Conservation (phyloP, 371 early-diverging fungal species). For the Apophysomyces trapeziformis region DNA sequence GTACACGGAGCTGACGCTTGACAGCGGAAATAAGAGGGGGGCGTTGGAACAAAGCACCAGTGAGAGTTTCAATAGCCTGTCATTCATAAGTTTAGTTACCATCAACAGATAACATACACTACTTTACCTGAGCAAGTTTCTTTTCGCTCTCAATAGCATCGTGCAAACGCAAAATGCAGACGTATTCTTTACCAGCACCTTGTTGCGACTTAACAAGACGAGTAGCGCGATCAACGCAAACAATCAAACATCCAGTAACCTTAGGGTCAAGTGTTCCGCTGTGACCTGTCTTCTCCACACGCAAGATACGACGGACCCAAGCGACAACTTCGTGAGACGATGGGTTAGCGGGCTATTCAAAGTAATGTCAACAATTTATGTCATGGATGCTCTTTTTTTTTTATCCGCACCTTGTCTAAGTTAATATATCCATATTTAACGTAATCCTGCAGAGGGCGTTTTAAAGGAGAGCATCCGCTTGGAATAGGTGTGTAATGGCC, state of each 20-base stretch:
- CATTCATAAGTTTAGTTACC: background rate
- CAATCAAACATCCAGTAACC: conserved; percentile 99
- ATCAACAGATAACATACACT: background rate
- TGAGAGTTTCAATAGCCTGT: conserved; percentile 90
- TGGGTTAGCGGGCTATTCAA: conserved; percentile 96
- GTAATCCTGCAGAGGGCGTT: conserved; percentile 93
- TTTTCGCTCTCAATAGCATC: conserved; percentile 89
- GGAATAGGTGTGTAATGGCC: conserved; percentile 98
- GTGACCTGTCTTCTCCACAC: conserved; percentile 99
- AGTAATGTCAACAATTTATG: conserved; percentile 43
- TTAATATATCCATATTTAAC: conserved; percentile 98
- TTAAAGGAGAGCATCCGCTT: conserved; percentile 94
- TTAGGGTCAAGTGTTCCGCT: conserved; percentile 99
- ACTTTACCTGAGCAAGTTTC: conserved; percentile 73
- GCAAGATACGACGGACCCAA: conserved; percentile 99
- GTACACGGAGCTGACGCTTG: conserved; percentile 99
- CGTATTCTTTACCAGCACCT: conserved; percentile 99
- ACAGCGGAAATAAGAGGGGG: conserved; percentile 99
- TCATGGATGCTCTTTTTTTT: background rate
- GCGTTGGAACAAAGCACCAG: conserved; percentile 99
- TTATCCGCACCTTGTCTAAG: conserved; percentile 59
- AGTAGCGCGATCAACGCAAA: conserved; percentile 99
- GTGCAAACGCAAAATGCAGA: conserved; percentile 96
- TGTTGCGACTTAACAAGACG: conserved; percentile 99
- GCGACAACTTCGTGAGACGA: conserved; percentile 99